Conservation (phyloP, 2,329 filamentous ascomycete genomes). For the Cryphonectria parasitica region DNA sequence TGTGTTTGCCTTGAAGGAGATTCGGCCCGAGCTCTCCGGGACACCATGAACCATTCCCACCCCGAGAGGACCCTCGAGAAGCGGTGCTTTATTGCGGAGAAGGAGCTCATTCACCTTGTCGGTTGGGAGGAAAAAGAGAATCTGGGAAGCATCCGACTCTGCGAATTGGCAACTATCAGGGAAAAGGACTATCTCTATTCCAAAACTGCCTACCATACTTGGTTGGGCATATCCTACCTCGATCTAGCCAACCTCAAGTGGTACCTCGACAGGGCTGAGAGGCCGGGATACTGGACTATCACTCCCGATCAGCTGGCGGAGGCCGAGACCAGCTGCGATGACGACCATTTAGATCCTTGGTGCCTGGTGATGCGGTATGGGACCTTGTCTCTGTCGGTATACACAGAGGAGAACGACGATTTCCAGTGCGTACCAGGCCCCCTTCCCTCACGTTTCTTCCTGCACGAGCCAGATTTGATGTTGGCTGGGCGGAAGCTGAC, state of each 20-base stretch:
- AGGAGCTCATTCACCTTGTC: not conserved
- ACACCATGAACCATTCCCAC: not conserved
- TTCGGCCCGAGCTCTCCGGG: too few species aligned
- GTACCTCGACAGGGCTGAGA: not conserved
- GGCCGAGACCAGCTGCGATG: not conserved
- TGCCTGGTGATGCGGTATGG: not conserved
- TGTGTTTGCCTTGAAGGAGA: not conserved
- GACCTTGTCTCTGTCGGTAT: not conserved
- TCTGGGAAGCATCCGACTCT: not conserved
- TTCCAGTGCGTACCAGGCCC: not conserved
- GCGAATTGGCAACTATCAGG: not conserved
- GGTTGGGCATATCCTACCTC: not conserved
- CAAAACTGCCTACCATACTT: not conserved
- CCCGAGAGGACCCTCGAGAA: too few species aligned
- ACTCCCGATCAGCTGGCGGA: not conserved
- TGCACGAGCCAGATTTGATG: not conserved
- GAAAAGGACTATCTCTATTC: not conserved
- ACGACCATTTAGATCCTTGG: not conserved
- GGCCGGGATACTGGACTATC: not conserved
- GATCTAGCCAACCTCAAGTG: conserved; percentile 11
- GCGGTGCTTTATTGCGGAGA: not conserved
- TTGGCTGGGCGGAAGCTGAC: not conserved
- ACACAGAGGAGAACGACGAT: not conserved
- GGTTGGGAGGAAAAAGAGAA: not conserved
- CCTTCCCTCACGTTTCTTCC: not conserved